Evolutionary conservation across 2,329 filamentous ascomycete species (phyloP), one percentile per base, ranked within the genome.

Genomic region (Lomentospora prolificans): DNA sequence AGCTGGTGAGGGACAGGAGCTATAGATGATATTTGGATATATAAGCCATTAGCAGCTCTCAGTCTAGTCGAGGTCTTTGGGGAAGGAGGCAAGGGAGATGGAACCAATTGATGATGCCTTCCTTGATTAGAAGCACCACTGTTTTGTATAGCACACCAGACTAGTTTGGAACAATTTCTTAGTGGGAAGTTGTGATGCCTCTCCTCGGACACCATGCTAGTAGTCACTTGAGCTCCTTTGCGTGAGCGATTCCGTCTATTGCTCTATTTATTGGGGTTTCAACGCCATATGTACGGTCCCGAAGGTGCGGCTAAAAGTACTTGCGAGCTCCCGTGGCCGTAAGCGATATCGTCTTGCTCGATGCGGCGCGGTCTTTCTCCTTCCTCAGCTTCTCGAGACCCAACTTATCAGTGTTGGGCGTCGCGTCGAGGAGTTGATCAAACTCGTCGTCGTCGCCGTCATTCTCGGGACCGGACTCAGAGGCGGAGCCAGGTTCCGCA

Each of bases 401-500:
- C 10, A 87, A 88, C 55, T 86, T 82, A 67, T 96, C 92, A 0
- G 91, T 96, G 17, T 95, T 82, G 0, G 90, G 90, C 3, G 89
- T 92, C 0, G 94, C 92, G 62, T 91, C 84, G 65, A 96, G 95
- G 69, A 99, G 95, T 61, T 86, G 86, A 65, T 97, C 92, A 65
- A 97, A 96, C 52, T 90, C 86, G 50, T 87, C 87, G 55, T 94
- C 86, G 14, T 83, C 80, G 1, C 76, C 82, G 8, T 74, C 78
- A 4, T 64, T 69, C 2, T 80, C 80, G 55, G 89, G 83, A 0
- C 82, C 81, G 52, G 57, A 56, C n/a, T 27, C 50, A 3, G 48
- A 46, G 30, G 9, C 50, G 7, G 31, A 17, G 1, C 7, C 46
- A n/a, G 59, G 53, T 3, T 57, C 44, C 57, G 89, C 86, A 1